Conservation (phyloP, 2,329 filamentous ascomycete species). For the Dothidotthia symphoricarpi region DNA sequence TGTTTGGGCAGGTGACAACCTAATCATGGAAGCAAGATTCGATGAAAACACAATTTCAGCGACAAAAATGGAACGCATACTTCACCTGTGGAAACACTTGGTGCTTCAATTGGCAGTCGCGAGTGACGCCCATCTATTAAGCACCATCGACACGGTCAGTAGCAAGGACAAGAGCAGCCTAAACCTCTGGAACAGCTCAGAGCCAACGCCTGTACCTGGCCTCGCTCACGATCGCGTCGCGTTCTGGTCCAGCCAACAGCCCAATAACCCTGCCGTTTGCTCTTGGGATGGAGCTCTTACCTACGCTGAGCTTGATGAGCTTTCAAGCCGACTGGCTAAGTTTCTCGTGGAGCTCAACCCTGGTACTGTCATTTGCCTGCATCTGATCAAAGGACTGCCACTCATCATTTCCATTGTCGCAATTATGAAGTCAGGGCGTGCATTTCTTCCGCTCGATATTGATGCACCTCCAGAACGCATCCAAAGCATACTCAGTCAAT, state of each 20-base stretch:
- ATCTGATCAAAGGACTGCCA: slow-evolving; percentile 1
- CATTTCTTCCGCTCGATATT: slow-evolving; percentile 26
- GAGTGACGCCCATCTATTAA: not conserved
- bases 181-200: slow-evolving; percentile 1
- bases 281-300: slow-evolving; percentile 1
- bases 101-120: slow-evolving; percentile 1
- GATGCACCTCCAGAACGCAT: slow-evolving; percentile 10
- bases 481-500: slow-evolving; percentile 1
- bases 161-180: not conserved
- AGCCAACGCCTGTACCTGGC: not conserved
- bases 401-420: slow-evolving; percentile 16
- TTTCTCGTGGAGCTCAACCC: slow-evolving; percentile 1
- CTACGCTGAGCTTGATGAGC: not conserved
- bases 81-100: not conserved
- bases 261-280: slow-evolving; percentile 1
- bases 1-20: not conserved
- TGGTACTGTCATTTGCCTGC: not conserved
- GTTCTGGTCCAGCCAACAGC: slow-evolving; percentile 1
- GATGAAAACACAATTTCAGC: not conserved
- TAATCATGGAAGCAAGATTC: slow-evolving; percentile 1
- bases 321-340: not conserved
- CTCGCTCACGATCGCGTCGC: slow-evolving; percentile 1
- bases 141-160: not conserved
- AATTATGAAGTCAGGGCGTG: slow-evolving; percentile 19
- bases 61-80: not conserved